Percentiles rank a stretch among this genome's conserved stretches.
Conservation (phyloP, 1,139 yeast genomes). For the Candida tropicalis region DNA sequence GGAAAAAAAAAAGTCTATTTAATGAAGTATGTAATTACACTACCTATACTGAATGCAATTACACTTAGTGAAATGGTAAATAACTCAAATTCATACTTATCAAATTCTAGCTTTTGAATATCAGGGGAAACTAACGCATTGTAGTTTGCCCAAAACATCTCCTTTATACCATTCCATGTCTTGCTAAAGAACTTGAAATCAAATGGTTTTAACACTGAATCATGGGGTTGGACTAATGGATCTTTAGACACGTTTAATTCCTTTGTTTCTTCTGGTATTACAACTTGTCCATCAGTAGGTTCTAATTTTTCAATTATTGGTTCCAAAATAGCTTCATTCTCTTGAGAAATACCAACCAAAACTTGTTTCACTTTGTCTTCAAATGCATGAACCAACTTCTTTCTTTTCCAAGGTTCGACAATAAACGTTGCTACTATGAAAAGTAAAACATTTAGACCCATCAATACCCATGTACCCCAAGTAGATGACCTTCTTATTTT, state of each 20-base stretch:
- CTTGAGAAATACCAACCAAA: conserved; percentile 35
- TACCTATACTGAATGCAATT: conserved; percentile 27
- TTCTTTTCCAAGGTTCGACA: conserved; percentile 94
- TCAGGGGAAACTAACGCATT: conserved; percentile 23
- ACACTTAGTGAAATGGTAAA: conserved; percentile 21
- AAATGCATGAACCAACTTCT: conserved; percentile 76
- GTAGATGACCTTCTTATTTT: conserved; percentile 92
- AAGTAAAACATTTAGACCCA: conserved; percentile 81
- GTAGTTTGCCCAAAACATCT: conserved; percentile 19
- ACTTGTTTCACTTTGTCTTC: conserved; percentile 74
- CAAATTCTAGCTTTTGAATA: conserved; percentile 21
- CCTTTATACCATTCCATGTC: conserved; percentile 24
- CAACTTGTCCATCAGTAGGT: conserved; percentile 11
- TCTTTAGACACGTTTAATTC: neutral
- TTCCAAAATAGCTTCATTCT: conserved; percentile 14
- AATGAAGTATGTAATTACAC: conserved; percentile 20
- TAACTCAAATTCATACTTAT: conserved; percentile 28
- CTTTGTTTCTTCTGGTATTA: neutral
- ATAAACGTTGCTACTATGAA: conserved; percentile 82
- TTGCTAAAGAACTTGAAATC: conserved; percentile 9
- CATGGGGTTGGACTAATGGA: no score
- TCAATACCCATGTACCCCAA: conserved; percentile 92
- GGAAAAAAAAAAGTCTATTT: conserved; percentile 10
- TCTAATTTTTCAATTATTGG: conserved; percentile 17
- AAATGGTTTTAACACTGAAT: neutral